Evolutionary conservation across 345 rosid genomes (phyloP).

Genomic region (Rhizophora mangle): DNA sequence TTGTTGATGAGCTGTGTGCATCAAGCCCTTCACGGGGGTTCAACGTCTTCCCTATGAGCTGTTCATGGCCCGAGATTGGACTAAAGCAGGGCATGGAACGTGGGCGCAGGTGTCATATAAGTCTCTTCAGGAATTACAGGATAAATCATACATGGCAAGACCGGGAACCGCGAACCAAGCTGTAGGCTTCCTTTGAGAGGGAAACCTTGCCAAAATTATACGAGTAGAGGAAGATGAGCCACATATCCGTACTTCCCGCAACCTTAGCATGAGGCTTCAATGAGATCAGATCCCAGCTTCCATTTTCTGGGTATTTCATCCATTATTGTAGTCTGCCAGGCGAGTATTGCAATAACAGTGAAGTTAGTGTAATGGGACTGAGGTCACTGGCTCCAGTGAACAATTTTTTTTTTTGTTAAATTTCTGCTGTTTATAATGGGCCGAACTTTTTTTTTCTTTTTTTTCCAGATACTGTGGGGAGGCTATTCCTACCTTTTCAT

Average conservation of each 20-base stretch:
- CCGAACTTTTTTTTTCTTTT: too few relatives aligned
- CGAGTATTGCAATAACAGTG: neutral
- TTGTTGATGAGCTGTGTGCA: too few relatives aligned
- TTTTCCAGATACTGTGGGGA: too few relatives aligned
- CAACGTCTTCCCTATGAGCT: too few relatives aligned
- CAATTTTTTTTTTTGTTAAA: too few relatives aligned
- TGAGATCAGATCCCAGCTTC: slow-evolving; percentile 40
- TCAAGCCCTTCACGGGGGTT: too few relatives aligned
- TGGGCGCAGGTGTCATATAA: neutral
- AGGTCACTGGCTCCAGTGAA: too few relatives aligned
- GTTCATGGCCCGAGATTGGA: too few relatives aligned
- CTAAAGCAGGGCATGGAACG: too few relatives aligned
- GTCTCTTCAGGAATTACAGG: slow-evolving; percentile 22
- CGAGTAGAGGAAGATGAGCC: slow-evolving; percentile 57
- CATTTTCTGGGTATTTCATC: slow-evolving; percentile 31
- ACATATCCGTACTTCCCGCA: slow-evolving; percentile 45
- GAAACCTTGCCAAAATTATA: slow-evolving; percentile 48
- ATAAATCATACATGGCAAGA: slow-evolving; percentile 51
- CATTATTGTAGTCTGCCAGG: neutral
- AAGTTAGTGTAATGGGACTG: too few relatives aligned
- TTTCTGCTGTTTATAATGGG: too few relatives aligned
- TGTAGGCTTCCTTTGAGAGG: slow-evolving; percentile 45
- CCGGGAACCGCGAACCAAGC: slow-evolving; percentile 51
- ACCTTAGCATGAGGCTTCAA: slow-evolving; percentile 41
- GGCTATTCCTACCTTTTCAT: too few relatives aligned